These are phyloP conservation scores for Chrysophaeum taylorii DNA, from an alignment of 352 stramenopile genomes.

Conservation along the genomic window DNA sequence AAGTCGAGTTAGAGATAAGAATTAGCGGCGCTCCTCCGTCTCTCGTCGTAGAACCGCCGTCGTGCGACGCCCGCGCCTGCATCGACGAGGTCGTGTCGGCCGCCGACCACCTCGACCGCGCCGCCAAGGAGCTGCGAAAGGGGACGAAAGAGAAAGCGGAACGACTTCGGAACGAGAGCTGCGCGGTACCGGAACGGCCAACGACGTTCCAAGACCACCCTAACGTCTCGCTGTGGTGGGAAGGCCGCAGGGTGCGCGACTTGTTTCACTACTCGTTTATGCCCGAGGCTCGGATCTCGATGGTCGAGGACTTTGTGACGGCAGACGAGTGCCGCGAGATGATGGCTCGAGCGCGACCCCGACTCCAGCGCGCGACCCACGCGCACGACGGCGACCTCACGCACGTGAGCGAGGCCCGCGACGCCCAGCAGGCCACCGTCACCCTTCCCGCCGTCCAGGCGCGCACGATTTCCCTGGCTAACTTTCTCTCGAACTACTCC, in stretches of 20 bases:
- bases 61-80: no score
- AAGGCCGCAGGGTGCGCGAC: neutral
- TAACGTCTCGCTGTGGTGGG: neutral
- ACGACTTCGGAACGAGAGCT: no score
- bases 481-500: neutral
- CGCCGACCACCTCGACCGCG: no score
- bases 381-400: slow-evolving; percentile 1
- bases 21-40: neutral
- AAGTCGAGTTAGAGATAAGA: neutral
- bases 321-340: slow-evolving; percentile 49
- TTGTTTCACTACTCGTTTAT: neutral
- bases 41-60: neutral
- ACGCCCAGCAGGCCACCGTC: slow-evolving; percentile 9
- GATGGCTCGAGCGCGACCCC: slow-evolving; percentile 31
- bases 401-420: neutral
- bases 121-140: neutral
- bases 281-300: slow-evolving; percentile 31
- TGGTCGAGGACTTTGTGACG: slow-evolving; percentile 50
- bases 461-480: neutral
- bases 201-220: no score
- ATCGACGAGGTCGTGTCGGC: no score
- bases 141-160: no score
- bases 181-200: no score
- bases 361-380: slow-evolving; percentile 37
- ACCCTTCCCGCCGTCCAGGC: neutral